Evolutionary conservation across 345 rosid species (phyloP).

Genomic region (Barbarea vulgaris): DNA sequence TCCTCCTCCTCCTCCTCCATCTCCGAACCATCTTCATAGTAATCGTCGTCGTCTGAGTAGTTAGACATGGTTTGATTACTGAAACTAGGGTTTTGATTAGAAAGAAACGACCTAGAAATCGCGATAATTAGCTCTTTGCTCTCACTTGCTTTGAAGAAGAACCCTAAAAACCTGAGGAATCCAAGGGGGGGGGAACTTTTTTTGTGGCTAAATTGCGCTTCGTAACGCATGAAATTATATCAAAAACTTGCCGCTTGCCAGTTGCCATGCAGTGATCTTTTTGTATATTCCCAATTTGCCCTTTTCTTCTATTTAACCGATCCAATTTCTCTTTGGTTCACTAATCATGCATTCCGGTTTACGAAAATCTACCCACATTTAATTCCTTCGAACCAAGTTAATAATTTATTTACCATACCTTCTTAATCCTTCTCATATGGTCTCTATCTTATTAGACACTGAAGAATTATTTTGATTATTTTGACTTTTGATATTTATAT

Average conservation of each 20-base stretch:
- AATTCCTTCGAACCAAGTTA: not conserved
- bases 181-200: not conserved
- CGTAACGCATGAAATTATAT: not conserved
- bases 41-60: conserved; percentile 46
- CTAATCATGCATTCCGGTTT: not conserved
- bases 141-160: not conserved
- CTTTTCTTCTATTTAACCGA: not conserved
- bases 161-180: conserved; percentile 2
- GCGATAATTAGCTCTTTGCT: not conserved
- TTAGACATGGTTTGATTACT: conserved; percentile 42
- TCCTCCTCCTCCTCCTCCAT: not conserved
- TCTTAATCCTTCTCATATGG: not conserved
- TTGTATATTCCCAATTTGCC: conserved; percentile 5
- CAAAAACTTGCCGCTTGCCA: not conserved
- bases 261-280: not conserved
- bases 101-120: not conserved
- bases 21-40: conserved; percentile 41
- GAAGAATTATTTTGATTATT: no score
- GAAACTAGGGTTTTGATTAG: conserved; percentile 19
- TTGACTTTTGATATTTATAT: no score
- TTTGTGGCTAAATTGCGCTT: not conserved
- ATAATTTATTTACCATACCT: not conserved
- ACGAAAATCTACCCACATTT: not conserved
- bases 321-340: not conserved
- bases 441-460: not conserved